phyloP scores from a whole-genome alignment of 2,329 filamentous ascomycete genomes.

The Pseudogymnoascus sp. region DNA sequence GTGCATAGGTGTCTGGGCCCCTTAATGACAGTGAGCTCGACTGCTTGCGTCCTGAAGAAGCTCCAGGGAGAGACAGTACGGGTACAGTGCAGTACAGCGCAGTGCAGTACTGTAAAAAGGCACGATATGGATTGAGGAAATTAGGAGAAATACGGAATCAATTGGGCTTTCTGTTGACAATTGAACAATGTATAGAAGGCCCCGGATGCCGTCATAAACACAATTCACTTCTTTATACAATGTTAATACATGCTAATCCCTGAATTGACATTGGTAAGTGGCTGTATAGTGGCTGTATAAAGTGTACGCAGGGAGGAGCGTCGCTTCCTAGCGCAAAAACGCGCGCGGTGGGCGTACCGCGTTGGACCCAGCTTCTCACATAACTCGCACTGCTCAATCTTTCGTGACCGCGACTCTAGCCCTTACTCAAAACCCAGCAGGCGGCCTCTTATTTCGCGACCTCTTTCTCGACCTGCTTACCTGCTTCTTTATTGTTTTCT shows the following conservation, averaged over 20 bases:
- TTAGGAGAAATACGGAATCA: not conserved
- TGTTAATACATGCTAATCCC: not conserved
- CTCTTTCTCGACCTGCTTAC: not conserved
- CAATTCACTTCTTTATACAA: not conserved
- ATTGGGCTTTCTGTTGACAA: not conserved
- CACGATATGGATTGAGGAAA: not conserved
- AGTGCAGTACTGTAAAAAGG: not conserved
- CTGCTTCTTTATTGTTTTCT: not conserved
- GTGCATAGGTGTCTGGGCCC: not conserved
- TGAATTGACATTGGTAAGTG: constrained; percentile 1
- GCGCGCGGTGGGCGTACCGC: constrained; percentile 8
- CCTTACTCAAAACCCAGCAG: constrained; percentile 8
- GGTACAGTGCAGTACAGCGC: not conserved
- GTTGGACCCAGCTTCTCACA: constrained; percentile 9
- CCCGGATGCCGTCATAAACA: constrained; percentile 1
- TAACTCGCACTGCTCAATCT: constrained; percentile 5
- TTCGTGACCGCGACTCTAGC: constrained; percentile 10
- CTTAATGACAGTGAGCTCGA: not conserved
- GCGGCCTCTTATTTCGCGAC: constrained; percentile 3
- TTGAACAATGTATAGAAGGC: not conserved
- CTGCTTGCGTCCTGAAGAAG: not conserved
- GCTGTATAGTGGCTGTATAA: constrained; percentile 4
- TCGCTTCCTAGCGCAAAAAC: constrained; percentile 10
- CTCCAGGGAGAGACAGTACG: not conserved
- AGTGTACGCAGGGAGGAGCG: constrained; percentile 6